Evolutionary conservation across 306 rosid genomes (phyloP).

Genomic region (Cicer bijugum): DNA sequence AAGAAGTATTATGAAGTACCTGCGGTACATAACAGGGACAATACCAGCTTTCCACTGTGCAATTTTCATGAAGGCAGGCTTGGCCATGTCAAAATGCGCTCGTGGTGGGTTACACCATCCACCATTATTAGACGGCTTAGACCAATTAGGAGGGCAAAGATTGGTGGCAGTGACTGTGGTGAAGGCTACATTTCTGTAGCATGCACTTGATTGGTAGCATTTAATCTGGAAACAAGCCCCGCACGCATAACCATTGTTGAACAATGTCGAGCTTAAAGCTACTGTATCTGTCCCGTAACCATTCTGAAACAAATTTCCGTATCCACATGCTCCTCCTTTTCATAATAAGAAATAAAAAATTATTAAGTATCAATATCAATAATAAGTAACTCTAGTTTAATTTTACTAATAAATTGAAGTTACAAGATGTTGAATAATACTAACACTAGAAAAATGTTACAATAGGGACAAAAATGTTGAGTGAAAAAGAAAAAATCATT

Average conservation of each 20-base stretch:
- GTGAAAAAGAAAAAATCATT: too few species aligned
- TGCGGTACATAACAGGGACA: slow-evolving; percentile 75
- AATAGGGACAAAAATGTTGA: too few species aligned
- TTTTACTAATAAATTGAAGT: neutral
- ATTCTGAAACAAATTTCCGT: slow-evolving; percentile 74
- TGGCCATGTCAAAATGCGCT: slow-evolving; percentile 84
- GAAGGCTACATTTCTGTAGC: slow-evolving; percentile 50
- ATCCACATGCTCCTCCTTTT: slow-evolving; percentile 90
- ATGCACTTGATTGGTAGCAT: slow-evolving; percentile 64
- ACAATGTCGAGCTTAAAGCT: slow-evolving; percentile 78
- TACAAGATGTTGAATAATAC: too few species aligned
- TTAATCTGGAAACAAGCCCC: slow-evolving; percentile 81
- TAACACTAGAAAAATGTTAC: too few species aligned
- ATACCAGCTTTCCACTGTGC: slow-evolving; percentile 84
- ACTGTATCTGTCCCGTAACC: slow-evolving; percentile 84
- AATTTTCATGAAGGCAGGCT: slow-evolving; percentile 91
- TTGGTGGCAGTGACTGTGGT: slow-evolving; percentile 87
- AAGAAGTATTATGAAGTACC: slow-evolving; percentile 45
- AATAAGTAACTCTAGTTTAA: neutral
- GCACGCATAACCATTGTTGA: slow-evolving; percentile 84
- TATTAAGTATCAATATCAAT: neutral
- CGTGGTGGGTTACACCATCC: slow-evolving; percentile 99
- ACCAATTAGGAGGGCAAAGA: slow-evolving; percentile 90
- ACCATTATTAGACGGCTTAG: slow-evolving; percentile 65
- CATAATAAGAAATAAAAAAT: neutral